Base-by-base conservation (phyloP, 257 asterid genomes). In the Rehmannia glutinosa region DNA sequence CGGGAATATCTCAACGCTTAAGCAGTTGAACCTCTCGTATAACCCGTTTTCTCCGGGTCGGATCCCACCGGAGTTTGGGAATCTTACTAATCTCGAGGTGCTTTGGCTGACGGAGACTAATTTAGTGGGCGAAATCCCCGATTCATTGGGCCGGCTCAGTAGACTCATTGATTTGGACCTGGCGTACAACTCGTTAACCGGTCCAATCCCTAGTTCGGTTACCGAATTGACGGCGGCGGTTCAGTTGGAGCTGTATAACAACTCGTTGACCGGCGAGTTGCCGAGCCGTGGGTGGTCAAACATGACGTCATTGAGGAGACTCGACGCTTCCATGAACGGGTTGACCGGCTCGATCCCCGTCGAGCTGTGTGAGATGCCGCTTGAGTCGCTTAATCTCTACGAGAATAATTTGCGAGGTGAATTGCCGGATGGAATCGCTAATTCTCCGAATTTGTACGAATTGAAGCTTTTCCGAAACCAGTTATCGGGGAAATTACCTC, bases 101-200 rank as follows among this genome's bases (percentile, higher is more conserved):
- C 73, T 90, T 32, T 93, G 99, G 99, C 82, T 93, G 70, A 82
- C 96, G 8, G 83, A 85, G 68, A 88, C 96, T 65, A 83, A 84
- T 70, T 69, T 90, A 28, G 68, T 81, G 6, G 99, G 97, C 2
- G 87, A 76, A 50, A 86, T 90, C 35, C 99, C 99, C 2, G 82
- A 75, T 55, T 83, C 99, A 33, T 69, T 93, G 66, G 76, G 97
- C 46, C 80, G 72, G 27, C 89, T 93, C 71, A 38, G 79, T 57
- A 70, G 78, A 33, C 90, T 93, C 35, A 60, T 72, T 8, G 96
- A 90, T 66, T 83, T 93, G 80, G 99, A 93, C 81, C 68, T 93
- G 69, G 95, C 99, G 3, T 69, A 75, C 73, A 93, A 93, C 82
- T 63, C 71, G 46, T 56, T 93, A 8, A 76, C 58, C 39, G 95